Percentiles rank a stretch among this genome's conserved stretches.
Conservation (phyloP, 2,329 filamentous ascomycete species). For the Cytospora schulzeri region DNA sequence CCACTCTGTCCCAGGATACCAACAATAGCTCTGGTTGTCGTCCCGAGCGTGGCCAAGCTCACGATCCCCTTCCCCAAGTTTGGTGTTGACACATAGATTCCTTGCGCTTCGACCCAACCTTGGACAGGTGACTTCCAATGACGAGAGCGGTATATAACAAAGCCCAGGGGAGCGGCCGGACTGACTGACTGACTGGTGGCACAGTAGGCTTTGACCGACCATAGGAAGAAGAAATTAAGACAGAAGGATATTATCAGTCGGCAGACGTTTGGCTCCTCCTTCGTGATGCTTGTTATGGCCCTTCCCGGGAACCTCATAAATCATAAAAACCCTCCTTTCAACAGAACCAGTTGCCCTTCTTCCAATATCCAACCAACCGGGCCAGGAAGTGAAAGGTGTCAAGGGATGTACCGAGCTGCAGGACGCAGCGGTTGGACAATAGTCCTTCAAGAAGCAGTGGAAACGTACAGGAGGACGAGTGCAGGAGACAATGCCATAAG, state of each 20-base stretch:
- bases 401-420: conserved; percentile 10
- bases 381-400: background rate
- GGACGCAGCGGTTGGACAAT: conserved; percentile 7
- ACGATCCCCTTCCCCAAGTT: conserved; percentile 9
- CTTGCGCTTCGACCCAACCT: conserved; percentile 1
- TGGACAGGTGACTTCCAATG: conserved; percentile 9
- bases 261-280: background rate
- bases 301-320: background rate
- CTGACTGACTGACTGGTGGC: background rate
- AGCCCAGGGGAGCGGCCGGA: background rate
- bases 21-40: background rate
- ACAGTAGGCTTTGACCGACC: conserved; percentile 4
- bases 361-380: background rate
- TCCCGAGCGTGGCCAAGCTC: conserved; percentile 7
- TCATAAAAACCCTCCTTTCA: background rate
- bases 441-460: background rate
- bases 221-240: background rate
- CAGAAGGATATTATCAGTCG: background rate
- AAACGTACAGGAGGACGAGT: conserved; percentile 2
- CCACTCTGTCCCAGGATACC: background rate
- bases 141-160: conserved; percentile 6
- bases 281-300: background rate
- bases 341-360: background rate
- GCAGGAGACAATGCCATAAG: background rate
- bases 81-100: conserved; percentile 15